Evolutionary conservation across 306 rosid species (phyloP), one percentile per base, ranked within the genome.

Genomic region (Acacia confusa): DNA sequence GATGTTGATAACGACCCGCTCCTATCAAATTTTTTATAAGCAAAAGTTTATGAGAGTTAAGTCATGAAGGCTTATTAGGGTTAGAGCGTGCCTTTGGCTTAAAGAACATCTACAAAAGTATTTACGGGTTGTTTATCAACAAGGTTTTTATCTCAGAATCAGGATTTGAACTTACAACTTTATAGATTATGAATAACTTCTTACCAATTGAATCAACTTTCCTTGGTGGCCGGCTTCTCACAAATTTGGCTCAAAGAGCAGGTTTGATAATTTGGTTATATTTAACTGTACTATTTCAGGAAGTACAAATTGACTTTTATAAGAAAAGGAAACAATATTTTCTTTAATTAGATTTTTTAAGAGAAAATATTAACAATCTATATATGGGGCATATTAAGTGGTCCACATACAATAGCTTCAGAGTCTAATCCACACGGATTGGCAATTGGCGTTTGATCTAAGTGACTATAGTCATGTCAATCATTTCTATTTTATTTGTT

Each of bases 81-180:
- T 36, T 36, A 36, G 7, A 6, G 7, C 8, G 6, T 36, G 38
- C 4, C 40, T 36, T 1, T 1, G 8, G 8, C 7, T 36, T 1
- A 36, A 36, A 36, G 0, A 6, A 1, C 1, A 0, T 36, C 6
- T 36, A 36, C 1, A 36, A 36, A 36, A 36, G 1, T 6, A 36
- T 1, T 36, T 36, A 36, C 0, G 6, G 0, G 6, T 36, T 1
- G 8, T 0, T 0, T 5, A 6, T 6, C 1, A 36, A 1, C 1
- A 36, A 36, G 1, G 7, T 6, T 1, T 6, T 36, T 1, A 6
- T 7, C 5, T 36, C 0, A 36, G 0, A 7, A 36, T 36, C 1
- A 5, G 6, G 0, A 36, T 5, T 36, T 6, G 40, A 36, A 36
- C 40, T 6, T 1, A 36, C 38, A 36, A 5, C 40, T 0, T 36